Conservation (phyloP, 1,139 yeast species). For the Eremothecium gossypii region DNA sequence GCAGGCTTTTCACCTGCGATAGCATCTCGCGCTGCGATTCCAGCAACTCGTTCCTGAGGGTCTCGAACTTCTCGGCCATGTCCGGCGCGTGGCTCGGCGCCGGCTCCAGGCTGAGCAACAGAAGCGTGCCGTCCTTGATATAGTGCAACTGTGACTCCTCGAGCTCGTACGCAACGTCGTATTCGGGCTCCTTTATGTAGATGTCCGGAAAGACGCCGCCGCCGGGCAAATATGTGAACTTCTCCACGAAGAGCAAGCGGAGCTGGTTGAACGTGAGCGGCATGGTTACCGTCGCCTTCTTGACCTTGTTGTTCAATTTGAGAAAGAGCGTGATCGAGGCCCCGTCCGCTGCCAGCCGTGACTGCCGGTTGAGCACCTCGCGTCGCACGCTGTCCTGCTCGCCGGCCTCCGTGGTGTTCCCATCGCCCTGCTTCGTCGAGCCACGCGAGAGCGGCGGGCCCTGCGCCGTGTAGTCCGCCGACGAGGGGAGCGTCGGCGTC, state of each 20-base stretch:
- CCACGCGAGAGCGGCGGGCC: background rate
- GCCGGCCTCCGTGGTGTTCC: background rate
- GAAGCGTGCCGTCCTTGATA: conserved; percentile 49
- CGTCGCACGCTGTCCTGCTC: background rate
- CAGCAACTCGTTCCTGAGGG: background rate
- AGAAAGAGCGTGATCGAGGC: conserved; percentile 35
- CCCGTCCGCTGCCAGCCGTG: conserved; percentile 1
- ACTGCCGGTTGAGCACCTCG: background rate
- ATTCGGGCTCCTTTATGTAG: conserved; percentile 55
- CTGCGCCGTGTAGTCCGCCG: conserved; percentile 1
- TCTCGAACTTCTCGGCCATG: background rate
- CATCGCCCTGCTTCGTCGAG: background rate
- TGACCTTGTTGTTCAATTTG: conserved; percentile 50
- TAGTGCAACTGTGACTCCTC: conserved; percentile 61
- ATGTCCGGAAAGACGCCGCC: conserved; percentile 69
- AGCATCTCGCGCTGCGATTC: conserved; percentile 1
- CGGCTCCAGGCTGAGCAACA: conserved; percentile 20
- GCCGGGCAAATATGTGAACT: conserved; percentile 77
- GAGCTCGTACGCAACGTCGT: conserved; percentile 63
- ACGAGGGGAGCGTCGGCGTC: conserved; percentile 2
- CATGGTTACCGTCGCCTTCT: conserved; percentile 44
- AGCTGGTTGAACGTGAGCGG: conserved; percentile 57
- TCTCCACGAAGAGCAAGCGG: conserved; percentile 71
- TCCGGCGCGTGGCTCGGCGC: background rate
- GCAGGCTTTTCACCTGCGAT: conserved; percentile 1